Base-by-base conservation (phyloP, 148 eudicot species). In the Chenopodium quinoa region DNA sequence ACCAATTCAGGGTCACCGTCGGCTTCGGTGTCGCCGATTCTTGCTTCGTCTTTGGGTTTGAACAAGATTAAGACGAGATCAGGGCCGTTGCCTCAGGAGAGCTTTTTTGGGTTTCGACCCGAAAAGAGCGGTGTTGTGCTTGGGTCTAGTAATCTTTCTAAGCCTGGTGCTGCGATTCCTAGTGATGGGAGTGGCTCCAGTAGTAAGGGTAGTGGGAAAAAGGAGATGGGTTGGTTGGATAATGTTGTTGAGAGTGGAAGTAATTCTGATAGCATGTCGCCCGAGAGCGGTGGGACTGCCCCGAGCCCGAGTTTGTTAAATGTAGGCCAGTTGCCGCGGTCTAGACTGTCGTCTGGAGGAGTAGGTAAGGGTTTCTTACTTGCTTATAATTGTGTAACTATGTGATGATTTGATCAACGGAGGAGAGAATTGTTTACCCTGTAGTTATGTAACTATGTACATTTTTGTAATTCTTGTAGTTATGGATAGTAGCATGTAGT, bases 41-140 rank as follows among this genome's bases (percentile, higher is more conserved):
- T 97, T 71, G 97, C 99, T 0, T 97, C 99, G 23, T 97, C 99
- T 0, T 84, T 97, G 72, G 99, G 99, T 9, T 75, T 97, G 73
- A 97, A 97, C 80, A 91, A 92, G 89, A 97, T 97, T 10, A 97
- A 97, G 89, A 97, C 99, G 50, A 89, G 98, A 89, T 97, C 99
- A 12, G 99, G 99, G 32, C 99, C 98, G 11, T 78, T 97, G 85
- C 99, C 99, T 0, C 99, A 97, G 91, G 99, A 97, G 83, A 97
- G 94, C 69, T 94, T 97, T 75, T 94, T 91, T n/a, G 92, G 89
- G 82, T 96, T 85, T 56, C 87, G 92, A 48, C 76, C 88, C 22
- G 93, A 91, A 17, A 95, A 92, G 79, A 90, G 89, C 16, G 90
- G 90, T 31, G 81, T 82, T 63, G 86, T 82, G 20, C 84, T 90